Evolutionary conservation across 2,329 filamentous ascomycete species (phyloP), one percentile per base, ranked within the genome.

Genomic region (Xylariales sp.): DNA sequence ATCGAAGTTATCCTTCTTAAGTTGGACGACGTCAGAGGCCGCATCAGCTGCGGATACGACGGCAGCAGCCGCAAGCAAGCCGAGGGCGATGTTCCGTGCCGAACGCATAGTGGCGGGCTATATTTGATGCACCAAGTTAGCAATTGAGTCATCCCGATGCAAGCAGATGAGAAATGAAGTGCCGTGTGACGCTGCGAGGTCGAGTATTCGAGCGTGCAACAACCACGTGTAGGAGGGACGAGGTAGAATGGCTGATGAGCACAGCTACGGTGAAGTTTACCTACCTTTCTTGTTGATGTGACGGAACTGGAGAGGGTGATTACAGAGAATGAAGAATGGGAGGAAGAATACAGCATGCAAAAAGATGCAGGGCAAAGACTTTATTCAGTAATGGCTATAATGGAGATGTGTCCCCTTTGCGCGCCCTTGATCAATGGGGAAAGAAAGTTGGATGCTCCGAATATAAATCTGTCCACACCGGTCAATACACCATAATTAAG

Each of bases 1-100:
- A 74, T 92, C 87, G 81, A 99, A 99, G 73, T 88, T 93, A 78
- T 95, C 93, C 81, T 91, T 90, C 82, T 92, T 97, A 73, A 99
- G 86, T 74, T 93, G 89, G 76, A 89, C 82, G 72, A 99, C 96
- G 80, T 98, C 94, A 54, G 93, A 97, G 57, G 85, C 85, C 52
- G 85, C 83, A 73, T 86, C 88, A 69, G 90, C 86, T 71, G 87
- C 85, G 75, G 88, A 90, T 72, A 85, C 81, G 73, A 85, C 85
- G 69, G 86, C 85, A 68, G 84, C 81, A 72, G 85, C 85, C 74
- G 83, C 83, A 76, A 88, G 78, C 75, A 88, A 82, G 83, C 85
- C 83, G 74, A 83, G 81, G 75, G 85, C 83, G 71, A 88, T 67
- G 66, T 74, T 77, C 67, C 71, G 68, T 66, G 73, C 72, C 67